phyloP scores from a whole-genome alignment of 2,329 filamentous ascomycete species.

The Epichloe typhina region DNA sequence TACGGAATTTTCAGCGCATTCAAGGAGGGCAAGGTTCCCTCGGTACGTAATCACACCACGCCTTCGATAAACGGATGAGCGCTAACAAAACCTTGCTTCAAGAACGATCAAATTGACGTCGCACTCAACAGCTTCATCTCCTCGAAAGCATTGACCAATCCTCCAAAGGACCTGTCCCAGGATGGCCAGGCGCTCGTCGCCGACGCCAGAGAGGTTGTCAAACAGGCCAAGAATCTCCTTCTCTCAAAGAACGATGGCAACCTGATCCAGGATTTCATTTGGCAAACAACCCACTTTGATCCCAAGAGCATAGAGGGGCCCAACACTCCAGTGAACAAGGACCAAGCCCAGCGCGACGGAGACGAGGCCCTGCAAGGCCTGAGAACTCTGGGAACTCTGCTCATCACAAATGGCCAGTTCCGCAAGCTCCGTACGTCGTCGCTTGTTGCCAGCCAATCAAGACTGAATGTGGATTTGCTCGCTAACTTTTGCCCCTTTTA shows the following conservation, averaged over 20 bases:
- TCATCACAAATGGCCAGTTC: slow-evolving; percentile 95
- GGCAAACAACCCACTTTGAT: slow-evolving; percentile 71
- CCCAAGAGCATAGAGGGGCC: slow-evolving; percentile 48
- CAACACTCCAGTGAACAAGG: slow-evolving; percentile 58
- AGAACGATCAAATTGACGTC: slow-evolving; percentile 94
- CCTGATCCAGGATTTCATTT: slow-evolving; percentile 91
- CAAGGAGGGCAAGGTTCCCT: slow-evolving; percentile 78
- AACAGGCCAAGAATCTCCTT: slow-evolving; percentile 71
- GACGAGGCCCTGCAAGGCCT: slow-evolving; percentile 74
- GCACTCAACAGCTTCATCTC: slow-evolving; percentile 78
- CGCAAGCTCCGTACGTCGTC: slow-evolving; percentile 62
- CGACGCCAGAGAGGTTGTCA: slow-evolving; percentile 68
- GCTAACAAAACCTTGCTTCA: slow-evolving; percentile 2
- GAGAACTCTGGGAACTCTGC: slow-evolving; percentile 72
- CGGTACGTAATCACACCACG: slow-evolving; percentile 41
- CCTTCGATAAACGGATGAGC: background rate
- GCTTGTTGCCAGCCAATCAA: no score
- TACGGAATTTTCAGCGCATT: slow-evolving; percentile 87
- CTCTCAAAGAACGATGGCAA: slow-evolving; percentile 94
- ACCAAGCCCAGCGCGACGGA: slow-evolving; percentile 67
- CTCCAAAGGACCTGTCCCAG: slow-evolving; percentile 62
- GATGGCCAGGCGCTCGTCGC: slow-evolving; percentile 70
- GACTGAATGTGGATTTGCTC: no score
- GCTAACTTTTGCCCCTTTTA: slow-evolving; percentile 10
- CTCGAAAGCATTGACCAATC: slow-evolving; percentile 55